phyloP scores from a whole-genome alignment of 257 asterid species.

The Nicotiana tomentosiformis region DNA sequence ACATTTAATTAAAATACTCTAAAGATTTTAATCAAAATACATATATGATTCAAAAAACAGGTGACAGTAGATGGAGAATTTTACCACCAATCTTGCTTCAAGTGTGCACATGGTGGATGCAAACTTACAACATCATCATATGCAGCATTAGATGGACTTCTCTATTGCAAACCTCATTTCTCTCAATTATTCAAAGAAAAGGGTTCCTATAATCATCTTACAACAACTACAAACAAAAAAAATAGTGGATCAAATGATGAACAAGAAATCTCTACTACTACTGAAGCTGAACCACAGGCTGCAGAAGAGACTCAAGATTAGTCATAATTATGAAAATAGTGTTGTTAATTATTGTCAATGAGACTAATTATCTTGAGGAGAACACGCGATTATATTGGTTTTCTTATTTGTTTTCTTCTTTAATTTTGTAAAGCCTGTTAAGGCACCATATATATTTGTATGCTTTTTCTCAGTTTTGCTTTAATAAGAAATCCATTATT shows the following conservation, averaged over 20 bases:
- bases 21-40: not conserved
- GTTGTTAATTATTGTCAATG: not conserved
- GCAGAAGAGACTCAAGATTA: not conserved
- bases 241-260: slow-evolving; percentile 9
- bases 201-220: slow-evolving; percentile 67
- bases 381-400: not conserved
- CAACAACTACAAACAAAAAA: slow-evolving; percentile 39
- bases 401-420: not conserved
- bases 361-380: not conserved
- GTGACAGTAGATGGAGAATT: slow-evolving; percentile 73
- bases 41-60: slow-evolving; percentile 16
- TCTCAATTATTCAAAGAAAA: slow-evolving; percentile 73
- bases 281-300: not conserved
- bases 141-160: slow-evolving; percentile 73
- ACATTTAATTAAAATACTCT: not conserved
- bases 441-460: not conserved
- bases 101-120: slow-evolving; percentile 83
- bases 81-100: slow-evolving; percentile 75
- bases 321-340: not conserved
- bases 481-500: too few relatives aligned
- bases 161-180: slow-evolving; percentile 80
- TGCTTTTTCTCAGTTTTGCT: not conserved
- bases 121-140: slow-evolving; percentile 58
- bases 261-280: not conserved
- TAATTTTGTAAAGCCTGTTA: not conserved